Evolutionary conservation across 495 filamentous ascomycete genomes (phyloP), one percentile per base, ranked within the genome.

Genomic region (Talaromyces stipitatus): DNA sequence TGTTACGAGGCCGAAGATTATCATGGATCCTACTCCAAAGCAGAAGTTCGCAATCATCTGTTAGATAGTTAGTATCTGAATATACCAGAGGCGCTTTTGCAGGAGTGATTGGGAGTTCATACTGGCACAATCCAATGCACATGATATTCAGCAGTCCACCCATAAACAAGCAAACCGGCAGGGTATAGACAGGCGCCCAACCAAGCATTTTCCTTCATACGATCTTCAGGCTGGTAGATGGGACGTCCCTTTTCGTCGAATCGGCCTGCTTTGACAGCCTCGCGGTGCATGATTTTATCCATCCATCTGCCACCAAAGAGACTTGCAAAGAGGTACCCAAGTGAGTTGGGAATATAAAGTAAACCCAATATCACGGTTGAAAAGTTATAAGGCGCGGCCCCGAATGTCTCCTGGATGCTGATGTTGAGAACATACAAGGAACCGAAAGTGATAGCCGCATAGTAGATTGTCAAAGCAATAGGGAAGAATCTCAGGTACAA

Each of bases 161-260:
- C 86, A 62, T 89, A 89, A 74, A 80, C 83, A 16, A 89, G 73
- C 54, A 89, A 65, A 3, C 78, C 82, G 1, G 70, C 72, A 0
- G 92, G 91, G 62, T 89, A 95, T 32, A 95, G 55, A 11, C 86
- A 69, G 1, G 86, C 86, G 7, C 87, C 90, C 1, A 95, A 67
- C 86, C 85, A 95, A 2, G 90, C 89, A 61, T 97, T 97, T 60
- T 96, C 86, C 16, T 83, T 74, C 86, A 96, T 89, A 3, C 92
- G 82, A 66, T 97, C 92, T 72, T 96, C 92, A 0, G 92, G 92
- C 1, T 79, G 73, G 66, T 83, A 89, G 16, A 90, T 75, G 33
- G 89, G 73, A 53, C 82, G 84, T 16, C 88, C 88, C 28, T 83
- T 72, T 26, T 79, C 78, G 58, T 92, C 88, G 61, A 85, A 89